phyloP scores from a whole-genome alignment of 345 rosid genomes.

The Capsella bursapastoris region DNA sequence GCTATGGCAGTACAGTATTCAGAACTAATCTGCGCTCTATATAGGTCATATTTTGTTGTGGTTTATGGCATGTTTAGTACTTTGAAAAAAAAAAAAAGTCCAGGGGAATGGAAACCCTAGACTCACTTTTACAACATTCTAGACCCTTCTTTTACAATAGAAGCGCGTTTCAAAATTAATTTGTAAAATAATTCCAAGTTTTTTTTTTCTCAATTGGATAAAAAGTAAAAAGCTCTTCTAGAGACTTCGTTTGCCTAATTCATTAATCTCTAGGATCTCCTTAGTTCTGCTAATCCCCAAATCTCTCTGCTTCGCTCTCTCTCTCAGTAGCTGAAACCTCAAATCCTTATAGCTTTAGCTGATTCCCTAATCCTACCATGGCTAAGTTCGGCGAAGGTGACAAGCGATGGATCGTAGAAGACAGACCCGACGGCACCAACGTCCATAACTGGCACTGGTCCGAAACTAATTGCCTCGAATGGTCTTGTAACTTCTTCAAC shows the following conservation, averaged over 20 bases:
- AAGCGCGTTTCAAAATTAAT: no score
- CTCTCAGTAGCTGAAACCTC: slow-evolving; percentile 15
- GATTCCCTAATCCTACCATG: slow-evolving; percentile 46
- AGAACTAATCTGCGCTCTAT: no score
- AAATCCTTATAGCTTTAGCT: background rate
- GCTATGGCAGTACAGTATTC: no score
- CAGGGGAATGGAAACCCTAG: no score
- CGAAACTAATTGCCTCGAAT: slow-evolving; percentile 87
- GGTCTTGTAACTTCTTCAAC: slow-evolving; percentile 73
- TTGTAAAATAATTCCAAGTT: no score
- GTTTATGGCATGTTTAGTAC: no score
- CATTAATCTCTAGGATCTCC: slow-evolving; percentile 10
- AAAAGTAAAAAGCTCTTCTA: slow-evolving; percentile 10
- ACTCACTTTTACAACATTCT: no score
- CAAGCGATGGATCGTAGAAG: slow-evolving; percentile 98
- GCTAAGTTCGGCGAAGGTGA: slow-evolving; percentile 97
- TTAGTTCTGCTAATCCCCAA: slow-evolving; percentile 25
- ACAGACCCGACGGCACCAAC: slow-evolving; percentile 93
- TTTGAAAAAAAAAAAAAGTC: no score
- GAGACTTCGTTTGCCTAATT: slow-evolving; percentile 34
- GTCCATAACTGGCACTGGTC: slow-evolving; percentile 99
- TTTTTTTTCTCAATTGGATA: background rate
- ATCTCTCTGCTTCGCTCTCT: slow-evolving; percentile 19
- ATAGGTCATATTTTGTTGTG: no score
- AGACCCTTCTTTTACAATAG: no score